These are phyloP conservation scores for Cryomyces minteri DNA, from an alignment of 495 filamentous ascomycete species.

Conservation along the genomic window DNA sequence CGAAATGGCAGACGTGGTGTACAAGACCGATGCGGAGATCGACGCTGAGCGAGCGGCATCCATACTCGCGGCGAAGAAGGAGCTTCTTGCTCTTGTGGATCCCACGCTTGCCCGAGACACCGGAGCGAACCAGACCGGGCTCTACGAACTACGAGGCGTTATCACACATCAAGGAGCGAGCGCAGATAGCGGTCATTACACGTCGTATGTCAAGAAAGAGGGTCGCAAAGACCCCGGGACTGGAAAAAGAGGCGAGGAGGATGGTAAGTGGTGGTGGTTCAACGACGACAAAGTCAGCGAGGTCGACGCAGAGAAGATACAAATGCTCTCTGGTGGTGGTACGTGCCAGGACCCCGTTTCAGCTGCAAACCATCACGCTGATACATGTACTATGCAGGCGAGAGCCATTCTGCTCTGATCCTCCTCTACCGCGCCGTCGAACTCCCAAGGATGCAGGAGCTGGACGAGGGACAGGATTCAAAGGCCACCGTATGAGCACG, in stretches of 20 bases:
- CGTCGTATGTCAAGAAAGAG: constrained; percentile 89
- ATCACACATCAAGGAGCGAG: constrained; percentile 96
- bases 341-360: constrained; percentile 13
- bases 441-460: constrained; percentile 32
- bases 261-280: constrained; percentile 99
- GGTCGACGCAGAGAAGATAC: constrained; percentile 80
- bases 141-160: constrained; percentile 87
- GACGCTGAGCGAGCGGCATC: constrained; percentile 64
- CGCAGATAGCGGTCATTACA: constrained; percentile 96
- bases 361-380: neutral
- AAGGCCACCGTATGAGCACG: neutral
- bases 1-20: constrained; percentile 53
- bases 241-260: constrained; percentile 55
- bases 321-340: constrained; percentile 78
- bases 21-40: constrained; percentile 84
- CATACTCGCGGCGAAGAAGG: constrained; percentile 63
- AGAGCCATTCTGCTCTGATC: constrained; percentile 88
- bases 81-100: constrained; percentile 56
- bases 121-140: constrained; percentile 74
- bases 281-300: constrained; percentile 96
- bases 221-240: constrained; percentile 42
- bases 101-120: constrained; percentile 53
- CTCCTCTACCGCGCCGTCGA: constrained; percentile 79
- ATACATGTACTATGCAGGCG: constrained; percentile 27
- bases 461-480: constrained; percentile 8